Evolutionary conservation across 1,139 yeast species (phyloP).

Genomic region (Yamadazyma siamensis): DNA sequence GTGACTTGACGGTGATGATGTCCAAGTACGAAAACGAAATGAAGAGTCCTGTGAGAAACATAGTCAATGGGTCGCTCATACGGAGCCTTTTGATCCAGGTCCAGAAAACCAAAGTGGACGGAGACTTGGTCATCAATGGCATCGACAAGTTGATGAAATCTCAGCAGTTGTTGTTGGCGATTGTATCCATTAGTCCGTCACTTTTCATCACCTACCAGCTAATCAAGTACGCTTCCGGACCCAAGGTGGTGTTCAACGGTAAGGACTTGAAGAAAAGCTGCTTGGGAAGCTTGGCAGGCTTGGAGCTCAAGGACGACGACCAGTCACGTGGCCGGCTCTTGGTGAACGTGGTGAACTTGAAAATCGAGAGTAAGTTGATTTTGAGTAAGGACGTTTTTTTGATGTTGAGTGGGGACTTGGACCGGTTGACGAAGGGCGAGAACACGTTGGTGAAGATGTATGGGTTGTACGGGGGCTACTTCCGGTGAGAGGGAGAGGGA

Average conservation of each 20-base stretch:
- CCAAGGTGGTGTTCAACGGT: slow-evolving; percentile 33
- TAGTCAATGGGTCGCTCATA: slow-evolving; percentile 66
- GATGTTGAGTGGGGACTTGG: slow-evolving; percentile 11
- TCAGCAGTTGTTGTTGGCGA: slow-evolving; percentile 89
- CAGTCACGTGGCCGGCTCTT: slow-evolving; percentile 49
- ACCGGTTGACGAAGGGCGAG: slow-evolving; percentile 10
- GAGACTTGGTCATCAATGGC: slow-evolving; percentile 84
- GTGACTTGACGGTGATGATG: slow-evolving; percentile 79
- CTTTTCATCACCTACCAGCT: slow-evolving; percentile 52
- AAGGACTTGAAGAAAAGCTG: slow-evolving; percentile 42
- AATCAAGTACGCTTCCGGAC: slow-evolving; percentile 19
- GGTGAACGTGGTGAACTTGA: slow-evolving; percentile 55
- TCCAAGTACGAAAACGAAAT: slow-evolving; percentile 75
- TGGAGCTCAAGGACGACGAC: slow-evolving; percentile 30
- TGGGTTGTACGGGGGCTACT: slow-evolving; percentile 10
- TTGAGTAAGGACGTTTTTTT: slow-evolving; percentile 10
- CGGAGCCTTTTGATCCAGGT: slow-evolving; percentile 81
- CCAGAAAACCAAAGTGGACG: slow-evolving; percentile 94
- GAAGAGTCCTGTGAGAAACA: slow-evolving; percentile 61
- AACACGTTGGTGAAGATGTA: slow-evolving; percentile 10
- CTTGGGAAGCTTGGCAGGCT: slow-evolving; percentile 50
- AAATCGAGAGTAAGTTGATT: slow-evolving; percentile 44
- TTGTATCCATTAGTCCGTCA: slow-evolving; percentile 86
- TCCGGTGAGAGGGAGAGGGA: slow-evolving; percentile 7
- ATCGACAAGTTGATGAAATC: slow-evolving; percentile 85